These are phyloP conservation scores for Meyerozyma carpophila DNA, from an alignment of 1,139 yeast species.

Conservation along the genomic window DNA sequence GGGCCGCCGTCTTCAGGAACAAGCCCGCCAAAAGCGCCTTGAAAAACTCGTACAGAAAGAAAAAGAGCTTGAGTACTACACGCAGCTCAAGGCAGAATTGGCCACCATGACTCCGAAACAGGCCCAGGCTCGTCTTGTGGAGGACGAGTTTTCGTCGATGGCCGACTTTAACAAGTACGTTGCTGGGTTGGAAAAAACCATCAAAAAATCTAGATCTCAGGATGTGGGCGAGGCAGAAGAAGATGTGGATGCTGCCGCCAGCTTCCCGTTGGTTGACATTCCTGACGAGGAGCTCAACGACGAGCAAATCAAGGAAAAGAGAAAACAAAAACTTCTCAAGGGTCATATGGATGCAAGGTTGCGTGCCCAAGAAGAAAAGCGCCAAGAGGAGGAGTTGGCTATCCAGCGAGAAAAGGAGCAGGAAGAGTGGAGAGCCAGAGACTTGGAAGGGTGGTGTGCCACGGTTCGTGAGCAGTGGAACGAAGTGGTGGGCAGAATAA, in stretches of 20 bases:
- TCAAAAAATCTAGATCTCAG: constrained; percentile 62
- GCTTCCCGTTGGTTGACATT: constrained; percentile 74
- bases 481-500: constrained; percentile 49
- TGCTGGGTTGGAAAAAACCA: constrained; percentile 58
- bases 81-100: constrained; percentile 51
- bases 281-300: constrained; percentile 81
- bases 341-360: constrained; percentile 87
- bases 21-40: constrained; percentile 77
- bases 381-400: constrained; percentile 43
- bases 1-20: constrained; percentile 86
- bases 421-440: constrained; percentile 69
- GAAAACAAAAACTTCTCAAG: constrained; percentile 74
- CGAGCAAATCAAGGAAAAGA: constrained; percentile 80
- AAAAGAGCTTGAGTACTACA: constrained; percentile 70
- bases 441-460: constrained; percentile 75
- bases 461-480: constrained; percentile 62
- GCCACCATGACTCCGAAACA: constrained; percentile 39
- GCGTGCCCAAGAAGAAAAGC: constrained; percentile 75
- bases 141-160: constrained; percentile 76
- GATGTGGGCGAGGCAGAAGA: constrained; percentile 54
- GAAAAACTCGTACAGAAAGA: constrained; percentile 81
- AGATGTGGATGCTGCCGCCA: constrained; percentile 43
- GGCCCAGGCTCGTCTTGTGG: constrained; percentile 45
- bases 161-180: constrained; percentile 68
- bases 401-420: constrained; percentile 57